Evolutionary conservation across 306 rosid species (phyloP).

Genomic region (Amphicarpaea edgeworthii): DNA sequence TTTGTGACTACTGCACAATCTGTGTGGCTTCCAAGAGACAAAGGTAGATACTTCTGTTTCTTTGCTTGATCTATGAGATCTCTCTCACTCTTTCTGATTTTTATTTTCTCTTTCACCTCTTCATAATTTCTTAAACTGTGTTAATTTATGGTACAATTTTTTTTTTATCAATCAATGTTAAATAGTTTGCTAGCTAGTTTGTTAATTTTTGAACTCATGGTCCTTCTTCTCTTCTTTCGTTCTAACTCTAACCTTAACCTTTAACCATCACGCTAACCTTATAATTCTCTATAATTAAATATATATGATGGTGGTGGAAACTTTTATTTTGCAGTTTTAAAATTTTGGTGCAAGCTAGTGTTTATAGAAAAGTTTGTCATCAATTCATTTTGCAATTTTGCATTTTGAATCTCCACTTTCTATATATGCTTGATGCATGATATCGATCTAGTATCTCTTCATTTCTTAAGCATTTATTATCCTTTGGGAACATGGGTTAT

Average conservation of each 20-base stretch:
- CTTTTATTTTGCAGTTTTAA: neutral
- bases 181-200: no score
- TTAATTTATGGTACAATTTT: no score
- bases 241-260: no score
- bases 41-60: neutral
- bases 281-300: no score
- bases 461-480: neutral
- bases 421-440: neutral
- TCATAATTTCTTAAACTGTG: neutral
- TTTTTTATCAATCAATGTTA: no score
- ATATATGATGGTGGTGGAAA: neutral
- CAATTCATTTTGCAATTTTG: neutral
- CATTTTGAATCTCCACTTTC: conserved; percentile 1
- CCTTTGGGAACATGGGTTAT: conserved; percentile 1
- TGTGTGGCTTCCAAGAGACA: neutral
- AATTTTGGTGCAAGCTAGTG: neutral
- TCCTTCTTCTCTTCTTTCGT: no score
- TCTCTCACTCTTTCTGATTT: neutral
- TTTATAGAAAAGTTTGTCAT: neutral
- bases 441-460: neutral
- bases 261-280: no score
- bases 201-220: no score
- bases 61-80: conserved; percentile 4
- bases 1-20: neutral
- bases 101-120: neutral